Evolutionary conservation across 768 basidiomycete species (phyloP), one percentile per base, ranked within the genome.

Genomic region (Arthromyces matolae): DNA sequence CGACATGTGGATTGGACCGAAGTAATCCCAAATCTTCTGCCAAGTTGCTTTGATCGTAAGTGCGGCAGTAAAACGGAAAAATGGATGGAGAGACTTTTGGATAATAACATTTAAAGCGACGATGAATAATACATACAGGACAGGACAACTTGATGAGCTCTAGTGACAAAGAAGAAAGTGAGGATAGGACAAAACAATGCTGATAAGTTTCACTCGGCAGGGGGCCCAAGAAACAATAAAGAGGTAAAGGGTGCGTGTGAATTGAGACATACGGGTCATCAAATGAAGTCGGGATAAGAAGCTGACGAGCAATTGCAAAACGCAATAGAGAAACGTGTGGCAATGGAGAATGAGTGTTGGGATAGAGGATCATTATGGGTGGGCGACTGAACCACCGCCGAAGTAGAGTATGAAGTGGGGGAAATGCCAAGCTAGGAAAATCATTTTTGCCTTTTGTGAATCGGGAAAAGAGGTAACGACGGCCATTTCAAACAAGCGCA

Each of bases 401-500:
- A 35, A 33, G 20, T 49, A 55, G 37, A 14, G 12, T 49, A 49
- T 47, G 32, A 34, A 42, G 45, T 44, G 46, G 28, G 45, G 40
- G 36, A 20, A 43, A 37, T 39, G 33, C 49, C 45, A 49, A 45
- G n/a, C n/a, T n/a, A 24, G 45, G 44, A 28, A 24, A 40, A 43
- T 34, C 8, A 32, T 31, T 40, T 37, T 27, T 19, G n/a, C 24
- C 37, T 8, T 27, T 31, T 31, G 37, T 28, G 27, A 37, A 37
- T 42, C 36, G 22, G 34, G 39, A 41, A 33, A 49, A 29, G 34
- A 38, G 10, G 28, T 42, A 24, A 20, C 23, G 31, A 45, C 29
- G n/a, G 37, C 27, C 13, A 22, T 24, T 49, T 77, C 61, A 85
- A 39, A 86, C 84, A 43, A 85, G 73, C 9, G 83, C 82, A 43